Evolutionary conservation across 495 filamentous ascomycete genomes (phyloP).

Genomic region (Podospora appendiculata): DNA sequence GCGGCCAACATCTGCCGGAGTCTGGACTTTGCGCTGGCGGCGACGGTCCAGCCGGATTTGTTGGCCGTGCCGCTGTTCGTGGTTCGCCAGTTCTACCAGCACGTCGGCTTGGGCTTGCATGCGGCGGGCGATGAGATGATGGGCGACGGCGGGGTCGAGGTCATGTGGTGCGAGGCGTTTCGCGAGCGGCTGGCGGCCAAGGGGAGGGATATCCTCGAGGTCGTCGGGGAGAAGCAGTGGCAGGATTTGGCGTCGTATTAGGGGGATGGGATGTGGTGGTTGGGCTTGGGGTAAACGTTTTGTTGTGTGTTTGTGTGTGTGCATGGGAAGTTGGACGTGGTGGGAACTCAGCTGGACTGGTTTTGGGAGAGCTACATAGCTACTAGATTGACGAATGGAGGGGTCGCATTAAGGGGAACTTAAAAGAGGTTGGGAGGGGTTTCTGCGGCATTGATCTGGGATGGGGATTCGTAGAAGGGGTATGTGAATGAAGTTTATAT

Average conservation of each 20-base stretch:
- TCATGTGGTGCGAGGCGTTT: constrained; percentile 37
- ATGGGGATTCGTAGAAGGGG: too few species aligned
- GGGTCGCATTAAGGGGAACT: too few species aligned
- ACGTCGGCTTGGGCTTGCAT: background rate
- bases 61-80: constrained; percentile 26
- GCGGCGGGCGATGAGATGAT: background rate
- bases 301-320: too few species aligned
- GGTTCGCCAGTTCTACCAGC: constrained; percentile 24
- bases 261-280: too few species aligned
- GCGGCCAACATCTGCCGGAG: constrained; percentile 30
- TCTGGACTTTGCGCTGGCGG: constrained; percentile 28
- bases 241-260: constrained; percentile 8
- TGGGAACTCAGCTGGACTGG: too few species aligned
- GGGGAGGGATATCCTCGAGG: constrained; percentile 14
- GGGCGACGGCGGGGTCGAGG: constrained; percentile 25
- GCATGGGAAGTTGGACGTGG: too few species aligned
- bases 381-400: too few species aligned
- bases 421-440: too few species aligned
- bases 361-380: too few species aligned
- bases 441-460: too few species aligned
- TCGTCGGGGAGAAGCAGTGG: constrained; percentile 14
- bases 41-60: constrained; percentile 32
- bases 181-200: constrained; percentile 10
- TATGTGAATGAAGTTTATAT: too few species aligned
- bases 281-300: too few species aligned